Evolutionary conservation across 2,329 filamentous ascomycete genomes (phyloP), one percentile per base, ranked within the genome.

Genomic region (Ophiocordyceps robertsii): DNA sequence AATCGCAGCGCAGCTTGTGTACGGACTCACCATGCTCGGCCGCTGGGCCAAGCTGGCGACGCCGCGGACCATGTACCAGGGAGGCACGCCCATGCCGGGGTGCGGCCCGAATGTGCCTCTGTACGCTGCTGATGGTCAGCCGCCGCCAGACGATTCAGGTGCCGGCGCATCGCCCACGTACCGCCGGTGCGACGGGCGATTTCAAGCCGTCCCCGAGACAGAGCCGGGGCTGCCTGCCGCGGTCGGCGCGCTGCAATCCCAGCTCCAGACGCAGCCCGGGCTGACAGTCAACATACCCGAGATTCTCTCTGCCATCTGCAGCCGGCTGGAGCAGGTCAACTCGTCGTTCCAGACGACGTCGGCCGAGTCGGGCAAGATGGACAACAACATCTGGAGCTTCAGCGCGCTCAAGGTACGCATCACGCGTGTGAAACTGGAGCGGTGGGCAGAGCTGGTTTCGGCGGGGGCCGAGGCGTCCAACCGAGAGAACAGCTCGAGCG

Each of bases 1-100:
- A 0, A 51, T 64, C 0, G 67, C 61, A 30, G 55, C 64, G 1
- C 67, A 75, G 42, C 54, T 75, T 0, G 63, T 73, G 4, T 70
- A 73, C 41, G 66, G 63, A n/a, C 54, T 71, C 36, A 68, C 62
- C 5, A 70, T 72, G 62, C 58, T 74, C 1, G 64, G 67, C 2
- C 62, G 70, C 7, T 74, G 70, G 70, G 65, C 67, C 6, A 70
- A 69, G 37, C 57, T 72, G 0, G 58, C 67, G 0, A 62, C 61
- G 0, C 63, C 63, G 0, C 61, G 61, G 19, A 53, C 55, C 0
- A 44, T 61, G 35, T 55, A 51, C 13, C 48, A 47, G 10, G 46
- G 51, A 0, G 46, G 46, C 6, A 49, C 50, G 5, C 45, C 54
- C 1, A 58, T 59, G 53, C 55, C 56, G 0, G 37, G 39, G 6